phyloP scores from a whole-genome alignment of 1,284 basidiomycete species.

The Bondarzewia mesenterica region DNA sequence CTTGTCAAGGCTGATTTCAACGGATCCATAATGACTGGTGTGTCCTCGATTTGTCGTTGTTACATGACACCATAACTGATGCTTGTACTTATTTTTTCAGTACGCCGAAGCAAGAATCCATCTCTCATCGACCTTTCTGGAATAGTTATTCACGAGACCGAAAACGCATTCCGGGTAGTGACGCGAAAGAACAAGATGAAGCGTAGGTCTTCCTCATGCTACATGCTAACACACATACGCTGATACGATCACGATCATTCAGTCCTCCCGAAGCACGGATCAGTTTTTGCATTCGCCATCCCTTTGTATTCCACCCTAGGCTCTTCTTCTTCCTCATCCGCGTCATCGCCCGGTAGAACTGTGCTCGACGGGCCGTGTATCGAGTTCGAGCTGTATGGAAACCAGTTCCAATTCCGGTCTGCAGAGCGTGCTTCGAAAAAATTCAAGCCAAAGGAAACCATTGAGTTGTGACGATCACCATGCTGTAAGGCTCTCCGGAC shows the following conservation, averaged over 20 bases:
- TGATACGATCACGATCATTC: too few species aligned
- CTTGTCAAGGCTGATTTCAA: conserved; percentile 83
- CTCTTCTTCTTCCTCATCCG: not conserved
- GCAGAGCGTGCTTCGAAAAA: conserved; percentile 74
- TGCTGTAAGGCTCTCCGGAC: too few species aligned
- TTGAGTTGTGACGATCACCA: conserved; percentile 45
- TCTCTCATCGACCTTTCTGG: conserved; percentile 66
- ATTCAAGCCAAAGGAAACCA: conserved; percentile 78
- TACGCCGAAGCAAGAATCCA: conserved; percentile 68
- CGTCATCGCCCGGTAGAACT: conserved; percentile 21
- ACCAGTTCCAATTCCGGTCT: conserved; percentile 76
- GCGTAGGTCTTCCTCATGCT: conserved; percentile 42
- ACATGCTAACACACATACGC: too few species aligned
- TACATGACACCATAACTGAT: too few species aligned
- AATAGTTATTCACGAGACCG: conserved; percentile 80
- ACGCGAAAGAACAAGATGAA: conserved; percentile 62
- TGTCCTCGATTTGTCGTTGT: too few species aligned
- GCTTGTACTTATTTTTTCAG: too few species aligned
- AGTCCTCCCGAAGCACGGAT: conserved; percentile 76
- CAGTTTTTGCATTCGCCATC: conserved; percentile 65
- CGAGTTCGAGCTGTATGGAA: conserved; percentile 74
- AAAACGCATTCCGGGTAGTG: conserved; percentile 75
- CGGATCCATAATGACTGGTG: conserved; percentile 71
- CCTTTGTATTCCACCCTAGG: conserved; percentile 54
- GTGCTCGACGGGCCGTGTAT: conserved; percentile 56